phyloP scores from a whole-genome alignment of 108 stramenopile genomes.

The Cyclotella kingstonii region DNA sequence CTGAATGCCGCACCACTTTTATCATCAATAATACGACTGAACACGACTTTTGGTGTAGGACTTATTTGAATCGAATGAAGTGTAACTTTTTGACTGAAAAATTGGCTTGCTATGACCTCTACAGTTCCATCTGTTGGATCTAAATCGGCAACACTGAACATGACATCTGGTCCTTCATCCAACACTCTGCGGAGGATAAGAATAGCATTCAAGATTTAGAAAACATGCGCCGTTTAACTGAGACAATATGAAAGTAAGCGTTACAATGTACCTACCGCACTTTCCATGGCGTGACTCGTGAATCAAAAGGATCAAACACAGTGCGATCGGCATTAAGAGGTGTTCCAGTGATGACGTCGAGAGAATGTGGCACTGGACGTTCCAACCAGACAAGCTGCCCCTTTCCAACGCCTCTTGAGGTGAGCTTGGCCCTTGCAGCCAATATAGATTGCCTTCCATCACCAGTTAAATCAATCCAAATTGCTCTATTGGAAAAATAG shows the following conservation, averaged over 20 bases:
- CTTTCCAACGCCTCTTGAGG: conserved; percentile 29
- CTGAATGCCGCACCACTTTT: conserved; percentile 88
- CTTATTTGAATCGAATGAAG: conserved; percentile 80
- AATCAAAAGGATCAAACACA: conserved; percentile 75
- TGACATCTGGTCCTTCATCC: conserved; percentile 92
- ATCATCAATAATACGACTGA: conserved; percentile 75
- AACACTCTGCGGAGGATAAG: conserved; percentile 49
- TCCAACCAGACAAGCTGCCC: conserved; percentile 87
- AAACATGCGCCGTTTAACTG: background rate
- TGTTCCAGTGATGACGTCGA: conserved; percentile 63
- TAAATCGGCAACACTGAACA: conserved; percentile 93
- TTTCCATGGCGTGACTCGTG: conserved; percentile 81
- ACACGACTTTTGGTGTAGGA: conserved; percentile 52
- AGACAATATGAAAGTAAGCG: background rate
- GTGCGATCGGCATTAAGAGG: conserved; percentile 79
- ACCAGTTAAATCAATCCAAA: conserved; percentile 90
- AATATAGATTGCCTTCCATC: conserved; percentile 88
- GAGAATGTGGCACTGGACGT: conserved; percentile 66
- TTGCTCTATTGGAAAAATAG: conserved; percentile 39
- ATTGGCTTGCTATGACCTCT: conserved; percentile 91
- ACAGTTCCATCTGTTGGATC: conserved; percentile 82
- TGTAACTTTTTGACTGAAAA: conserved; percentile 79
- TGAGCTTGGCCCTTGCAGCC: conserved; percentile 82
- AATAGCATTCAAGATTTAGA: background rate
- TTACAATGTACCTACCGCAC: conserved; percentile 31